Base-by-base conservation (phyloP, 2,329 filamentous ascomycete species). In the Dendrostoma leiphaemia region DNA sequence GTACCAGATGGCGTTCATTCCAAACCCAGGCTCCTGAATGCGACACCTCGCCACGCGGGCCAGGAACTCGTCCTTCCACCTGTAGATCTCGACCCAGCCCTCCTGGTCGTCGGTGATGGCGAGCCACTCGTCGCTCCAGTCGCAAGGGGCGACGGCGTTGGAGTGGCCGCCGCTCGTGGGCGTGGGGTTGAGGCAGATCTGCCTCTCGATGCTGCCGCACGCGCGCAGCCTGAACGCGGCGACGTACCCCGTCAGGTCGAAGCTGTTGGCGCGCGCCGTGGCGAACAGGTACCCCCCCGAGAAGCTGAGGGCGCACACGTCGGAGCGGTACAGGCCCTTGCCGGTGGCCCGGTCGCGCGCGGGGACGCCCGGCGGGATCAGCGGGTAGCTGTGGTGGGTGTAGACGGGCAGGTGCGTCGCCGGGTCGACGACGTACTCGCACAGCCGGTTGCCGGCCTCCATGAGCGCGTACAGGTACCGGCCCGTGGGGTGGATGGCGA, bases 1-100 rank as follows among this genome's bases (percentile, higher is more conserved):
- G 69, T 94, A 94, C 91, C 91, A 96, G 59, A 95, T 91, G n/a
- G 90, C 90, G 72, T 96, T 96, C 91, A 96, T 96, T 2, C 90
- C 90, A 68, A 96, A 96, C 1, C 91, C 91, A n/a, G 89, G 89
- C 74, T 95, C 91, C 6, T 85, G 84, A 34, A 95, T 85, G 62
- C 90, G 84, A 59, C 89, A 76, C 59, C 89, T 79, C 15, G 90
- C 90, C 7, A 95, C 90, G 3, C 90, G 77, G 2, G 84, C 86
- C 50, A 96, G 72, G 62, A 87, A 90, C 76, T 94, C 90, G 55
- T 91, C 86, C 60, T 87, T 80, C 89, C 90, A 96, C 51, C 90
- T 79, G 69, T 95, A 95, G 53, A 96, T 89, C 74, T 96, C 91
- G 19, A 96, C 73, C 74, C 88, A 93, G 6, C 91, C 91, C 62